These are phyloP conservation scores for Echium plantagineum DNA, from an alignment of 257 asterid genomes.

Conservation along the genomic window DNA sequence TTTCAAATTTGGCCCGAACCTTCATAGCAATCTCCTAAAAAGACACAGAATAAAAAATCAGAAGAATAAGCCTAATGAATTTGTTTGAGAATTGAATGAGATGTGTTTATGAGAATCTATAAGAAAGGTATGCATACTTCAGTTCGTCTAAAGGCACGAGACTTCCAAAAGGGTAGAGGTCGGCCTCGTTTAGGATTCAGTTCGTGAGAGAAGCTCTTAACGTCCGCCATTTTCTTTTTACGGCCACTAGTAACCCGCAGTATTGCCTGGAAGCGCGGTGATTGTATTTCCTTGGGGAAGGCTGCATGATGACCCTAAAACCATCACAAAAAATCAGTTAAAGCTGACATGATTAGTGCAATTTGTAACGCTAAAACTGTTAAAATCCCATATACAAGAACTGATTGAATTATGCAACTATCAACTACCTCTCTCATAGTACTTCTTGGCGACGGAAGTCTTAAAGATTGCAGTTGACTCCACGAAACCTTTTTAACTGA, in stretches of 20 bases:
- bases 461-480: conserved; percentile 61
- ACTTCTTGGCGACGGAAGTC: conserved; percentile 34
- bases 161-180: conserved; percentile 90
- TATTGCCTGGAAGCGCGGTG: conserved; percentile 94
- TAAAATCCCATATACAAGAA: neutral
- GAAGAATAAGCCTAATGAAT: no score
- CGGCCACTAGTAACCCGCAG: conserved; percentile 80
- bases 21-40: conserved; percentile 63
- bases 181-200: conserved; percentile 89
- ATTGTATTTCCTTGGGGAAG: conserved; percentile 80
- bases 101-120: conserved; percentile 13
- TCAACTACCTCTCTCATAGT: conserved; percentile 52
- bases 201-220: conserved; percentile 95
- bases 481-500: conserved; percentile 54
- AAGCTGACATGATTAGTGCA: neutral
- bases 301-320: conserved; percentile 64
- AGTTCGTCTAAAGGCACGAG: conserved; percentile 78
- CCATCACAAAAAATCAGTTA: conserved; percentile 20
- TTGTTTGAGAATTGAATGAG: neutral
- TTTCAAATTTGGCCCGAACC: conserved; percentile 74
- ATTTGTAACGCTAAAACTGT: neutral
- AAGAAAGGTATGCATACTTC: conserved; percentile 53
- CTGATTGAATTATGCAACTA: conserved; percentile 2
- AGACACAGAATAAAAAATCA: no score
- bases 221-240: conserved; percentile 48